Conservation (phyloP, 139 green algal species). For the Chlorella vulgaris region DNA sequence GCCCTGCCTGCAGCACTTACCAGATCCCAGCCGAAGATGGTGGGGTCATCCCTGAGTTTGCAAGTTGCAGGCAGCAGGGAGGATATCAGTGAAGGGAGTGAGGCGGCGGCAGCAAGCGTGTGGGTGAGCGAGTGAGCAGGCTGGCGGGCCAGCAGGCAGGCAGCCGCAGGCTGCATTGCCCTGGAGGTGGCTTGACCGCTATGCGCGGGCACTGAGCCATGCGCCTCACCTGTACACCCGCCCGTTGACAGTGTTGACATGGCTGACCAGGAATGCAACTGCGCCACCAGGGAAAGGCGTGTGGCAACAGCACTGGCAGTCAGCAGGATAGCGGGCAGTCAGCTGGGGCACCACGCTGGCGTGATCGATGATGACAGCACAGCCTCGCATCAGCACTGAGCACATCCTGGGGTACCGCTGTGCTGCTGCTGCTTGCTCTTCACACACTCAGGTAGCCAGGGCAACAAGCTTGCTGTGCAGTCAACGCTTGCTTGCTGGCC, state of each 20-base stretch:
- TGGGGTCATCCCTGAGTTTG: constrained; percentile 41
- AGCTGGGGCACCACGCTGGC: too few species aligned
- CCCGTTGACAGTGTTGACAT: constrained; percentile 35
- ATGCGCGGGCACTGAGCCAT: too few species aligned
- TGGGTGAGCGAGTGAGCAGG: not conserved
- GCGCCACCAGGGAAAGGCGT: not conserved
- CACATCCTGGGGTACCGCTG: too few species aligned
- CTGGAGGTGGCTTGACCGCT: too few species aligned
- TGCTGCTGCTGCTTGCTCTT: too few species aligned
- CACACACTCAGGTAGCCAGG: too few species aligned
- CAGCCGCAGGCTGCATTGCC: too few species aligned
- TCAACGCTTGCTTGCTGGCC: too few species aligned
- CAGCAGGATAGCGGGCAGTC: not conserved
- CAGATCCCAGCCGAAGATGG: constrained; percentile 55
- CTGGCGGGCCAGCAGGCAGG: not conserved
- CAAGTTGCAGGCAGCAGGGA: not conserved
- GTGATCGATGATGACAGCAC: too few species aligned
- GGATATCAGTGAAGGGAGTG: too few species aligned
- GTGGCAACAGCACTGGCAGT: not conserved
- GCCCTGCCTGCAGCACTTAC: not conserved
- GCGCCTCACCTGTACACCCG: constrained; percentile 19
- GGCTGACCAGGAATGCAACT: constrained; percentile 40
- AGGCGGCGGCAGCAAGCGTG: not conserved
- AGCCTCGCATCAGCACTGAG: too few species aligned
- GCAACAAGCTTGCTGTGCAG: too few species aligned